Evolutionary conservation across 78 protist species (phyloP).

Genomic region (Protostelium mycophagum): DNA sequence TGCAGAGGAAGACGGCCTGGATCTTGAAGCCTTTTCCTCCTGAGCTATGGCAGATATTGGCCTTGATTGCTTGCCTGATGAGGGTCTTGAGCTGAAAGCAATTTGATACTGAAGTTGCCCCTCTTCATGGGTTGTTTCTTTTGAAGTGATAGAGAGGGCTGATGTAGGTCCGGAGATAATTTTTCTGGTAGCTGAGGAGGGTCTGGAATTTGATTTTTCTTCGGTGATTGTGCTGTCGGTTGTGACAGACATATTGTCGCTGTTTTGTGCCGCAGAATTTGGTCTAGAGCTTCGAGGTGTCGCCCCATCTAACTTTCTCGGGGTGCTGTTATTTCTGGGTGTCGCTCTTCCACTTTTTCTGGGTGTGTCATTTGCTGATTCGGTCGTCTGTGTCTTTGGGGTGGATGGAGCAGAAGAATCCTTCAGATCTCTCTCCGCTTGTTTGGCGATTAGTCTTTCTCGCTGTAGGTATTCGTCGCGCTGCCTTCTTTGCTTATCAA

Average conservation of each 20-base stretch:
- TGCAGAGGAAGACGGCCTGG: background rate
- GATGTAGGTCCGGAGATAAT: background rate
- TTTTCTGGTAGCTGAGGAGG: background rate
- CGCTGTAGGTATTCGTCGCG: background rate
- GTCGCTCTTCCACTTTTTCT: background rate
- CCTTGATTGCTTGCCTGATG: background rate
- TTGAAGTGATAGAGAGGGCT: background rate
- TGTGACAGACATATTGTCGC: background rate
- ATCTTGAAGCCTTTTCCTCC: background rate
- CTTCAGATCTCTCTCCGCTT: background rate
- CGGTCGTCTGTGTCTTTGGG: background rate
- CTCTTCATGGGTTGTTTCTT: background rate
- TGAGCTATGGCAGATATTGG: background rate
- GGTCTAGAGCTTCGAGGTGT: background rate
- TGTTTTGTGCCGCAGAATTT: no score
- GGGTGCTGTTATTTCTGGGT: background rate
- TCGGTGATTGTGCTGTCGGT: background rate
- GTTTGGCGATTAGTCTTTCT: background rate
- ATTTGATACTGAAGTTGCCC: no score
- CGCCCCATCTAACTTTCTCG: background rate
- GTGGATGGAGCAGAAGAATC: background rate
- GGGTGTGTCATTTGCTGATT: background rate
- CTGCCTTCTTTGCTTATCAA: background rate
- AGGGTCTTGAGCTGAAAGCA: background rate
- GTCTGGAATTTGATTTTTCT: background rate